phyloP scores from a whole-genome alignment of 2,329 filamentous ascomycete species.

The Cryphonectria nitschkei region DNA sequence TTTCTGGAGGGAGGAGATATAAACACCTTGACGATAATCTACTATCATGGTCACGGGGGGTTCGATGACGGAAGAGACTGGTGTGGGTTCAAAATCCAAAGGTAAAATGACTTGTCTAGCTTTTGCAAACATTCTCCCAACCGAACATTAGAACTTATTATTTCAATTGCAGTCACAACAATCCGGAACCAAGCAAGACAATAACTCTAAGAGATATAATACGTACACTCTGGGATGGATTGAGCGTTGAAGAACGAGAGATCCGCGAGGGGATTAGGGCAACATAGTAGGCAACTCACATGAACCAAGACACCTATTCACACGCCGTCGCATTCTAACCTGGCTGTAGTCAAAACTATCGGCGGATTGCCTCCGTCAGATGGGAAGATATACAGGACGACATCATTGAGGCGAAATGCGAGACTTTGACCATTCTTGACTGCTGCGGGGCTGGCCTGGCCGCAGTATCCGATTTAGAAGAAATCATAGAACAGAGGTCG shows the following conservation, averaged over 20 bases:
- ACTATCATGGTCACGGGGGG: neutral
- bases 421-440: neutral
- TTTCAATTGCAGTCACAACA: neutral
- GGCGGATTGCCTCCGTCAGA: neutral
- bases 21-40: neutral
- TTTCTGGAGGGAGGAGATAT: neutral
- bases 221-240: neutral
- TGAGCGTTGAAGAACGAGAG: neutral
- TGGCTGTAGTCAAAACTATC: neutral
- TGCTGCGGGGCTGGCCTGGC: neutral
- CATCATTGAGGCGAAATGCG: neutral
- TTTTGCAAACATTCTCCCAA: neutral
- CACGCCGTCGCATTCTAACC: neutral
- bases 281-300: neutral
- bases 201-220: neutral
- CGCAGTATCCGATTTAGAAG: neutral
- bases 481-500: neutral
- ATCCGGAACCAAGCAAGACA: neutral
- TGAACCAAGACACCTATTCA: neutral
- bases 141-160: neutral
- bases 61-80: neutral
- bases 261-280: neutral
- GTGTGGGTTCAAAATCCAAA: neutral
- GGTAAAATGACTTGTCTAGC: neutral
- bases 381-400: neutral